Percentiles rank a stretch among this genome's conserved stretches.
These are phyloP conservation scores for Akanthomyces dipterigenus DNA, from an alignment of 2,329 filamentous ascomycete genomes.

Conservation along the genomic window DNA sequence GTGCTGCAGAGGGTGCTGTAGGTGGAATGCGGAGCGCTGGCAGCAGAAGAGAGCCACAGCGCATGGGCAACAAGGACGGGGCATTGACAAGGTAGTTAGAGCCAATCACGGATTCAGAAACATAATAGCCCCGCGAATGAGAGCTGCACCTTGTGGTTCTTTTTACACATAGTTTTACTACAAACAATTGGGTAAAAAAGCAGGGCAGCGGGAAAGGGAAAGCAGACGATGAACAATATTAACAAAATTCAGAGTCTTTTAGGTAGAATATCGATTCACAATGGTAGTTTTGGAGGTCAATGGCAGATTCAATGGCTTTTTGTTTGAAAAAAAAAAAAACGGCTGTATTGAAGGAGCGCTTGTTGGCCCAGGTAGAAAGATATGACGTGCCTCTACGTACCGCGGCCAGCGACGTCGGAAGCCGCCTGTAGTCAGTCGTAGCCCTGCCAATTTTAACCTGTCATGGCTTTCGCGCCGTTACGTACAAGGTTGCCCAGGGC, in stretches of 20 bases:
- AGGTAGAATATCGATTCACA: too few relatives aligned
- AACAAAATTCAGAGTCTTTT: too few relatives aligned
- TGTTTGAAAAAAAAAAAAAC: neutral
- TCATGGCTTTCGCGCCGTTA: conserved; percentile 3
- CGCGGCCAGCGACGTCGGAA: neutral
- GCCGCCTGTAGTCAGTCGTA: neutral
- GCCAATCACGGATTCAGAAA: conserved; percentile 6
- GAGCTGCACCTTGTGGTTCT: conserved; percentile 10
- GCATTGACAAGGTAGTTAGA: accelerated
- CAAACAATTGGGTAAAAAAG: conserved; percentile 1
- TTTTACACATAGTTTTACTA: conserved; percentile 13
- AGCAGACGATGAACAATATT: neutral
- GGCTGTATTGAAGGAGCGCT: neutral
- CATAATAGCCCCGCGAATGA: conserved; percentile 9
- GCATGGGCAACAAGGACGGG: neutral
- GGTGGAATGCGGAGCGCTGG: neutral
- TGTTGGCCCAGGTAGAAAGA: neutral
- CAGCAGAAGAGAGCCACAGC: neutral
- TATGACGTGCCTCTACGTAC: neutral
- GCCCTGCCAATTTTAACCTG: neutral
- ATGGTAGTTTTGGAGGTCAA: neutral
- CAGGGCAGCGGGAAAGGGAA: neutral
- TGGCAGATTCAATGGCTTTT: neutral
- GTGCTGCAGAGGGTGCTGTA: neutral
- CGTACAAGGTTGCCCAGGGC: neutral